Conservation (phyloP, 768 basidiomycete species). For the Rhodotorula babjevae region DNA sequence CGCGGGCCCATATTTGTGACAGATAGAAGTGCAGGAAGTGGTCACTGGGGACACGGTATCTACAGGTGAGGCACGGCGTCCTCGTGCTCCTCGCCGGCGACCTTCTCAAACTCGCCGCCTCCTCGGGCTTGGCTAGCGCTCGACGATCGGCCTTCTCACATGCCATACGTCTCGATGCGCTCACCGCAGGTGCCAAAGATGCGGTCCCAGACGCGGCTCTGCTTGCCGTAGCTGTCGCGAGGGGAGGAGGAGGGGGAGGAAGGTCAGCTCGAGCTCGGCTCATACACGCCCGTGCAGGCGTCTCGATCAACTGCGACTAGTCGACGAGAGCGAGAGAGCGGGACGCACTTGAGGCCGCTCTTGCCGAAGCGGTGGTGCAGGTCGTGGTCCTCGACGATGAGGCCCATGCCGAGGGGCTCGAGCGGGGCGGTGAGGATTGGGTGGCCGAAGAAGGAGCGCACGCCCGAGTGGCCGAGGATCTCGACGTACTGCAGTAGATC, state of each 20-base stretch:
- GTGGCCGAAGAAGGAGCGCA: slow-evolving; percentile 14
- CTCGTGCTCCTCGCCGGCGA: too few species aligned
- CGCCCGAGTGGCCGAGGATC: slow-evolving; percentile 31
- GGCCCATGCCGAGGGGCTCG: slow-evolving; percentile 13
- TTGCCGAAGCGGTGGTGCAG: slow-evolving; percentile 28
- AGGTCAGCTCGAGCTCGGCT: too few species aligned
- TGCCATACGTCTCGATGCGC: slow-evolving; percentile 26
- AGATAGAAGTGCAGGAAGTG: too few species aligned
- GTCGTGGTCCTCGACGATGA: slow-evolving; percentile 25
- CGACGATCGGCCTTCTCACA: neutral
- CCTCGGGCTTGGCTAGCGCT: neutral
- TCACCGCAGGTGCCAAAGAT: slow-evolving; percentile 17
- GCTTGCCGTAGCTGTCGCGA: slow-evolving; percentile 14
- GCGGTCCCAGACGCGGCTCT: slow-evolving; percentile 11
- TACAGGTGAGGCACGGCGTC: too few species aligned
- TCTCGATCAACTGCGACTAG: too few species aligned
- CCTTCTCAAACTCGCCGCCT: neutral
- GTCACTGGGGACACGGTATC: too few species aligned
- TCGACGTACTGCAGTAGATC: slow-evolving; percentile 6
- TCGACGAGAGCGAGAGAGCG: too few species aligned
- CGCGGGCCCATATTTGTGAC: too few species aligned
- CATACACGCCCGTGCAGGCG: too few species aligned
- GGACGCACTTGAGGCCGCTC: neutral
- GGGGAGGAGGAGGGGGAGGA: too few species aligned
- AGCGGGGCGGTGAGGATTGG: slow-evolving; percentile 9